These are phyloP conservation scores for Sherardia arvensis DNA, from an alignment of 257 asterid species.

Conservation along the genomic window DNA sequence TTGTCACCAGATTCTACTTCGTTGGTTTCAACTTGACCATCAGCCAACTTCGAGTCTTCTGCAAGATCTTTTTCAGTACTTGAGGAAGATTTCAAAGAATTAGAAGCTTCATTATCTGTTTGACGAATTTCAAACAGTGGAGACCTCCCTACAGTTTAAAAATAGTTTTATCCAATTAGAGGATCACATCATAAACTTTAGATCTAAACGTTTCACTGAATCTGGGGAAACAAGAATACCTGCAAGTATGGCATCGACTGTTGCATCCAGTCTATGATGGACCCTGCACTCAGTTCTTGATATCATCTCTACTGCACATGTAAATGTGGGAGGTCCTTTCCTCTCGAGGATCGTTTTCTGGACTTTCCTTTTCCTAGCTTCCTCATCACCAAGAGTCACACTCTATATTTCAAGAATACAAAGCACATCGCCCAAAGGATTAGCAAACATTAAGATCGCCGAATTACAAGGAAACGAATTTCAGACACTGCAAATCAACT, in stretches of 20 bases:
- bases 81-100: constrained; percentile 20
- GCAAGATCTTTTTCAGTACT: constrained; percentile 21
- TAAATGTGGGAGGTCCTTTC: constrained; percentile 92
- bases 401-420: constrained; percentile 40
- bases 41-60: constrained; percentile 17
- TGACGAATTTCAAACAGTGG: constrained; percentile 71
- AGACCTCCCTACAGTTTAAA: constrained; percentile 48
- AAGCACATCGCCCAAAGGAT: background rate
- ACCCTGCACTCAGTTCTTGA: constrained; percentile 86
- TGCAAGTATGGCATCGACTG: constrained; percentile 86
- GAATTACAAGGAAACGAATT: background rate
- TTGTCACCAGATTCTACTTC: constrained; percentile 27
- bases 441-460: background rate
- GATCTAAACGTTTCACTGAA: background rate
- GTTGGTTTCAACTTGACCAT: constrained; percentile 15
- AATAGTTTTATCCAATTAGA: constrained; percentile 18
- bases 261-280: constrained; percentile 81
- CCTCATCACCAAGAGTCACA: constrained; percentile 98
- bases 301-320: constrained; percentile 90
- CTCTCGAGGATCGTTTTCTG: constrained; percentile 97
- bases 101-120: constrained; percentile 35
- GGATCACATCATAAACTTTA: background rate
- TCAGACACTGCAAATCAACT: background rate
- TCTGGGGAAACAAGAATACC: constrained; percentile 31
- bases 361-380: constrained; percentile 95